Evolutionary conservation across 176 grass and related monocot genomes (phyloP).

Genomic region (Cenchrus purpureus): DNA sequence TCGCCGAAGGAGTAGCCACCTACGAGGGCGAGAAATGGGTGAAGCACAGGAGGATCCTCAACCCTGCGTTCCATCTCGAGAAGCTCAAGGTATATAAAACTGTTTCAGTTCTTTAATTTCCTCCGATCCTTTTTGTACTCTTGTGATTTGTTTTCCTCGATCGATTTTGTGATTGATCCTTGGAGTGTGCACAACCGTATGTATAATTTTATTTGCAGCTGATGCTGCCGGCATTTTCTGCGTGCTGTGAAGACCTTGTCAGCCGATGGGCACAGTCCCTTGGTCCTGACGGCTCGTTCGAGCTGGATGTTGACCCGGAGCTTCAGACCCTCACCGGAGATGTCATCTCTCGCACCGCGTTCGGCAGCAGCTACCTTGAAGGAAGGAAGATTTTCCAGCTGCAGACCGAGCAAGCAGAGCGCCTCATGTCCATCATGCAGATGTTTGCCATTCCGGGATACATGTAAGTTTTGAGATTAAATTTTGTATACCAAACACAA

Average conservation of each 20-base stretch:
- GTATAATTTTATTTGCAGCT: conserved; percentile 33
- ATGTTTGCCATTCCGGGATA: conserved; percentile 55
- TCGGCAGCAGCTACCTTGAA: conserved; percentile 70
- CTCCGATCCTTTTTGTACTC: background rate
- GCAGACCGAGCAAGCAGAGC: conserved; percentile 42
- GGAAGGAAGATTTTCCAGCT: conserved; percentile 70
- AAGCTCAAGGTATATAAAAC: conserved; percentile 59
- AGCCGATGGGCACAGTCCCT: conserved; percentile 53
- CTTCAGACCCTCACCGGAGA: conserved; percentile 70
- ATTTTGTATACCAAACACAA: no score
- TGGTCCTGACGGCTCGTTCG: conserved; percentile 38
- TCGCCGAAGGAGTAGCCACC: conserved; percentile 1
- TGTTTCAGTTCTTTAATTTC: background rate
- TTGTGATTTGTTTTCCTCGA: background rate
- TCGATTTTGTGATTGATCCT: background rate
- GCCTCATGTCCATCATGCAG: conserved; percentile 17
- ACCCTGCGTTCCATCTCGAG: conserved; percentile 54
- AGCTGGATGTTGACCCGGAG: conserved; percentile 58
- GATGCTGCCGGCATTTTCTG: conserved; percentile 67
- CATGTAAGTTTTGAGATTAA: conserved; percentile 26
- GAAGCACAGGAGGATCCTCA: conserved; percentile 65
- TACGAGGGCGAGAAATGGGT: conserved; percentile 67
- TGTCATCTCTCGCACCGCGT: conserved; percentile 72
- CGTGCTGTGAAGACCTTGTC: conserved; percentile 61
- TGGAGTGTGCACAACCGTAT: background rate